Conservation (phyloP, 139 green algal species). For the Asterochloris erici region DNA sequence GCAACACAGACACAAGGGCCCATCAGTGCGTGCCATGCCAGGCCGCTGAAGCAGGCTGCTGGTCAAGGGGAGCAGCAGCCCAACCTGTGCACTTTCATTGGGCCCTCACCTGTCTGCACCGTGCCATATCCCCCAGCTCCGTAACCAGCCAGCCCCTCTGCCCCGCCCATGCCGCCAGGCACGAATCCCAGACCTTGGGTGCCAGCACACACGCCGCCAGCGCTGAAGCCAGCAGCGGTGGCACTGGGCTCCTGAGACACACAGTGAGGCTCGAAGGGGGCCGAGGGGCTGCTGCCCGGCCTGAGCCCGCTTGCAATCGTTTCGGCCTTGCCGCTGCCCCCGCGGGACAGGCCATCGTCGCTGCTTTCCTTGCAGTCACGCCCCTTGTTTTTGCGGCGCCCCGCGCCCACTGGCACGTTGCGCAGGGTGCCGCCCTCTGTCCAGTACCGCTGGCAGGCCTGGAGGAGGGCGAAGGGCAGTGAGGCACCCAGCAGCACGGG, state of each 20-base stretch:
- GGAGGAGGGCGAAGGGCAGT: slow-evolving; percentile 13
- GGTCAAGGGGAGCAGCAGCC: too few species aligned
- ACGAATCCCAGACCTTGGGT: too few species aligned
- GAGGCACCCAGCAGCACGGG: neutral
- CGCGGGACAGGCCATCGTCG: neutral
- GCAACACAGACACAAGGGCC: too few species aligned
- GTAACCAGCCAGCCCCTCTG: too few species aligned
- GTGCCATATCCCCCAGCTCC: too few species aligned
- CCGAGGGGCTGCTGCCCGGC: neutral
- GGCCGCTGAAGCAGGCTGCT: too few species aligned
- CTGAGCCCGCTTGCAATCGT: neutral
- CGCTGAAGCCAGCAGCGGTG: too few species aligned
- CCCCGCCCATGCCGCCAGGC: too few species aligned
- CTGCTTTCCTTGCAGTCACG: neutral
- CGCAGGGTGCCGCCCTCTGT: slow-evolving; percentile 86
- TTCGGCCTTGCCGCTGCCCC: neutral
- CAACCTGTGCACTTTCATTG: too few species aligned
- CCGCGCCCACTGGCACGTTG: slow-evolving; percentile 83
- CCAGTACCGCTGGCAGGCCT: slow-evolving; percentile 90
- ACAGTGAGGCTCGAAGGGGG: neutral
- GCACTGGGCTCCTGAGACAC: neutral
- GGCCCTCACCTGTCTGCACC: too few species aligned
- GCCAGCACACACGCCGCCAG: too few species aligned
- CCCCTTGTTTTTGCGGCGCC: slow-evolving; percentile 75
- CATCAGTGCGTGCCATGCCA: too few species aligned